Conservation (phyloP, 1,284 basidiomycete genomes). For the Stygiomarasmius scandens region DNA sequence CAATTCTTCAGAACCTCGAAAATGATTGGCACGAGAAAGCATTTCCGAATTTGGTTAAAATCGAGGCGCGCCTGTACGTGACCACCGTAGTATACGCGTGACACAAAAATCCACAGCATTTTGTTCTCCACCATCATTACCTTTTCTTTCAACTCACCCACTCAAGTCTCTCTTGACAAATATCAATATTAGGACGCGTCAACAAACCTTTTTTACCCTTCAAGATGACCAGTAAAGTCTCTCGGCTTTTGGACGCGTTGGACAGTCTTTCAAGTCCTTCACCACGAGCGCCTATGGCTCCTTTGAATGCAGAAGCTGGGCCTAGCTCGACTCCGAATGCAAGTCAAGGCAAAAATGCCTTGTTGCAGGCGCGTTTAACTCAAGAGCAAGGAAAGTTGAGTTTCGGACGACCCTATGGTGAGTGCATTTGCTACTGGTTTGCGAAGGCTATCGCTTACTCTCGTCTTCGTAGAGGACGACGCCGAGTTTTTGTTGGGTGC, state of each 20-base stretch:
- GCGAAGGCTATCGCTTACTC: not conserved
- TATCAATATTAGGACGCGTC: not conserved
- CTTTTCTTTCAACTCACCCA: too few species aligned
- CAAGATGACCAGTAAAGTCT: not conserved
- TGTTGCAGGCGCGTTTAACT: conserved; percentile 7
- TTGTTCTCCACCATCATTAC: too few species aligned
- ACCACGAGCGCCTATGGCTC: not conserved
- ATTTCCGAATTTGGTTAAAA: too few species aligned
- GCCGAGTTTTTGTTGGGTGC: not conserved
- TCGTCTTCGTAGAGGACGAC: not conserved
- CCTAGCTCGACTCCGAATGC: not conserved
- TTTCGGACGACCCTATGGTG: not conserved
- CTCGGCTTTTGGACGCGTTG: conserved; percentile 15
- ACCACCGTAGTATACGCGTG: too few species aligned
- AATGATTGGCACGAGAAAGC: too few species aligned
- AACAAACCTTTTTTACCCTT: not conserved
- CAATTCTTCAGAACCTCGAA: too few species aligned
- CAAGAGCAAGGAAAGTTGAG: not conserved
- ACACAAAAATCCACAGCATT: too few species aligned
- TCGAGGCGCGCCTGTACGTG: too few species aligned
- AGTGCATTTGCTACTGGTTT: not conserved
- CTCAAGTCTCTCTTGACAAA: too few species aligned
- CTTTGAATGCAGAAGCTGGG: not conserved
- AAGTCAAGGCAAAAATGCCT: not conserved
- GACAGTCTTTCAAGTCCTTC: conserved; percentile 5